Conservation (phyloP, 2,329 filamentous ascomycete genomes). For the Neofusicoccum sp. region DNA sequence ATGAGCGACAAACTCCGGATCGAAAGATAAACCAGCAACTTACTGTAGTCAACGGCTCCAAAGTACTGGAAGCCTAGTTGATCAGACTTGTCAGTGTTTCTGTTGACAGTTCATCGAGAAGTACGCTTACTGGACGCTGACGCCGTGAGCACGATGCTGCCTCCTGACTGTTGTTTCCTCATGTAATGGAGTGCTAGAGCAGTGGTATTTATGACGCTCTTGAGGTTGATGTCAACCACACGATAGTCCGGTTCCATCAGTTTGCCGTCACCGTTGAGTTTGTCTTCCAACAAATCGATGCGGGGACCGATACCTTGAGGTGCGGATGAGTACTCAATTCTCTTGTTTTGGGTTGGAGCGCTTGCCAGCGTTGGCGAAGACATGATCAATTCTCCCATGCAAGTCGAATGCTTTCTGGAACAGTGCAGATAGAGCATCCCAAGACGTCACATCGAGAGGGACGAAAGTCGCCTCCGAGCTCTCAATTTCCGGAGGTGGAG, state of each 20-base stretch:
- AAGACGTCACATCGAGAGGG: constrained; percentile 40
- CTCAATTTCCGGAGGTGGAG: constrained; percentile 33
- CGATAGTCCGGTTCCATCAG: constrained; percentile 28
- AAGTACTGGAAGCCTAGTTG: constrained; percentile 26
- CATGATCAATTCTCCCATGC: constrained; percentile 45
- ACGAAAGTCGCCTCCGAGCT: constrained; percentile 25
- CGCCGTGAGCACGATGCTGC: constrained; percentile 34
- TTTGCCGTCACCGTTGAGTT: constrained; percentile 30
- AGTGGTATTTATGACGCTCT: constrained; percentile 30
- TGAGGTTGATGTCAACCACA: constrained; percentile 31
- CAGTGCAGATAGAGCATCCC: constrained; percentile 50
- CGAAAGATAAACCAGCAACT: not conserved
- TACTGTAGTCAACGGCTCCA: constrained; percentile 32
- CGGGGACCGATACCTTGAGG: constrained; percentile 24
- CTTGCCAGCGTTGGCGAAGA: constrained; percentile 40
- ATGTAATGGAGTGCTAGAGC: constrained; percentile 31
- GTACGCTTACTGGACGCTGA: constrained; percentile 27
- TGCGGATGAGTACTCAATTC: not conserved
- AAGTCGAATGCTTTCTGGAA: constrained; percentile 51
- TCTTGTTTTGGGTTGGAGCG: not conserved
- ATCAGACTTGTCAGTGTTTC: not conserved
- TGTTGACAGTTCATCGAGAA: not conserved
- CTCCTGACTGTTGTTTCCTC: constrained; percentile 26
- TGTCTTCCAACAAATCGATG: constrained; percentile 28
- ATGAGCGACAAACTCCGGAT: no score